Conservation (phyloP, 1,284 basidiomycete species). For the Leccinum ponderosum region DNA sequence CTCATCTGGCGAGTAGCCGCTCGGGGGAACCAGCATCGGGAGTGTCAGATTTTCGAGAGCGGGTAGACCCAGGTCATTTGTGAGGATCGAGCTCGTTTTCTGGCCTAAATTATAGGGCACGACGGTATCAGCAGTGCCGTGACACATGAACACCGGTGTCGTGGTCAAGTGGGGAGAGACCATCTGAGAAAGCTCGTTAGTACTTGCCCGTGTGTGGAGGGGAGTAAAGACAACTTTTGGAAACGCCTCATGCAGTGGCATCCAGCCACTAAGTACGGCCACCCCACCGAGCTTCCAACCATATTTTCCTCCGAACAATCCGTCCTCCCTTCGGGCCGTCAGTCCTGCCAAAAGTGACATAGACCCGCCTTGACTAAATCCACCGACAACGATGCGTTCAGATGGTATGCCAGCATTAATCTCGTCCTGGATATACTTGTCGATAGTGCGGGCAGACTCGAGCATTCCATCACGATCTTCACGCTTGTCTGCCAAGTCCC, state of each 20-base stretch:
- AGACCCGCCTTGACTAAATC: slow-evolving; percentile 88
- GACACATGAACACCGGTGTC: slow-evolving; percentile 87
- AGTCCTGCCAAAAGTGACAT: slow-evolving; percentile 76
- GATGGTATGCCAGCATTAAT: slow-evolving; percentile 69
- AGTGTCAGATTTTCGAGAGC: slow-evolving; percentile 30
- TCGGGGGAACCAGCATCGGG: slow-evolving; percentile 25
- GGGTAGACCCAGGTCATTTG: slow-evolving; percentile 48
- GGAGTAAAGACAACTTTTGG: slow-evolving; percentile 24
- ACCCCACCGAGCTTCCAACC: slow-evolving; percentile 69
- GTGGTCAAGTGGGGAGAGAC: slow-evolving; percentile 53
- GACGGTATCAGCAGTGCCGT: slow-evolving; percentile 78
- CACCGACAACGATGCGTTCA: slow-evolving; percentile 74
- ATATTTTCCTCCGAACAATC: slow-evolving; percentile 29
- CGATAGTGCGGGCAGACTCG: slow-evolving; percentile 59
- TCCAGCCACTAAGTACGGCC: slow-evolving; percentile 74
- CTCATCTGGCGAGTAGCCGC: slow-evolving; percentile 22
- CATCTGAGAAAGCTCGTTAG: slow-evolving; percentile 45
- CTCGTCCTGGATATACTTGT: slow-evolving; percentile 73
- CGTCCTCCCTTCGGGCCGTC: slow-evolving; percentile 45
- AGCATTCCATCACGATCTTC: slow-evolving; percentile 73
- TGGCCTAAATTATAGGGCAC: slow-evolving; percentile 55
- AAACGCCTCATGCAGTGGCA: slow-evolving; percentile 50
- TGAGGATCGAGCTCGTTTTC: slow-evolving; percentile 56
- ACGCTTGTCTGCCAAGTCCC: slow-evolving; percentile 53
- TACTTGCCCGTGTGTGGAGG: background rate